Evolutionary conservation across 2,329 filamentous ascomycete genomes (phyloP).

Genomic region (Paecilomyces sp.): DNA sequence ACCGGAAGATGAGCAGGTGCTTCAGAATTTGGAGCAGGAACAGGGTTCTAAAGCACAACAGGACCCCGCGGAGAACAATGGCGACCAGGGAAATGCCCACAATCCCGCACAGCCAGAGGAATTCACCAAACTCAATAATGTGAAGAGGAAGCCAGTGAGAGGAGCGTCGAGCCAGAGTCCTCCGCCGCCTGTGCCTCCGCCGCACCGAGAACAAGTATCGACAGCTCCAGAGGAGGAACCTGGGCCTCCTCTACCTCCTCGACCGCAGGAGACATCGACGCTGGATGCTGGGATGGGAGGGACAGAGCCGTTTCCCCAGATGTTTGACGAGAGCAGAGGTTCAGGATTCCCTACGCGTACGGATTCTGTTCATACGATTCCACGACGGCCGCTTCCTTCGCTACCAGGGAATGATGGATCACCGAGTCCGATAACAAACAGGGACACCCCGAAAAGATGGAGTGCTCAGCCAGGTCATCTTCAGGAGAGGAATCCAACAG

Average conservation of each 20-base stretch:
- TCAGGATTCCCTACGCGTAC: background rate
- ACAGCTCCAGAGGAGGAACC: background rate
- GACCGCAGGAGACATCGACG: background rate
- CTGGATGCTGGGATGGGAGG: background rate
- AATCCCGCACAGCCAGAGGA: conserved; percentile 13
- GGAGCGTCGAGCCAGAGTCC: conserved; percentile 6
- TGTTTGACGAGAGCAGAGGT: background rate
- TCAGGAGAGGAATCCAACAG: conserved; percentile 11
- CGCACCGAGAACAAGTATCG: conserved; percentile 11
- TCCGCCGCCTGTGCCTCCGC: conserved; percentile 9
- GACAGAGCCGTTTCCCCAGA: background rate
- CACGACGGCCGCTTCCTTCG: conserved; percentile 20
- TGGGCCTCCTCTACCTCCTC: background rate
- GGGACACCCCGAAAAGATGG: conserved; percentile 18
- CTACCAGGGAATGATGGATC: conserved; percentile 13
- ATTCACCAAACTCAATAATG: conserved; percentile 28
- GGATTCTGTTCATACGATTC: conserved; percentile 1
- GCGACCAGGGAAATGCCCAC: conserved; percentile 2
- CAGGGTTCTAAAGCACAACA: conserved; percentile 1
- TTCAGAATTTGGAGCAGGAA: conserved; percentile 20
- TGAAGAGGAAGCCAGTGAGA: conserved; percentile 32
- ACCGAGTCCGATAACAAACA: background rate
- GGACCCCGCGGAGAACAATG: background rate
- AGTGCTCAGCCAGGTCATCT: conserved; percentile 20
- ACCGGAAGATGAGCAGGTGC: conserved; percentile 46